Percentiles rank a stretch among this genome's conserved stretches.
These are phyloP conservation scores for Selaginella tamariscina DNA, from an alignment of 75 land plant genomes.

Conservation along the genomic window DNA sequence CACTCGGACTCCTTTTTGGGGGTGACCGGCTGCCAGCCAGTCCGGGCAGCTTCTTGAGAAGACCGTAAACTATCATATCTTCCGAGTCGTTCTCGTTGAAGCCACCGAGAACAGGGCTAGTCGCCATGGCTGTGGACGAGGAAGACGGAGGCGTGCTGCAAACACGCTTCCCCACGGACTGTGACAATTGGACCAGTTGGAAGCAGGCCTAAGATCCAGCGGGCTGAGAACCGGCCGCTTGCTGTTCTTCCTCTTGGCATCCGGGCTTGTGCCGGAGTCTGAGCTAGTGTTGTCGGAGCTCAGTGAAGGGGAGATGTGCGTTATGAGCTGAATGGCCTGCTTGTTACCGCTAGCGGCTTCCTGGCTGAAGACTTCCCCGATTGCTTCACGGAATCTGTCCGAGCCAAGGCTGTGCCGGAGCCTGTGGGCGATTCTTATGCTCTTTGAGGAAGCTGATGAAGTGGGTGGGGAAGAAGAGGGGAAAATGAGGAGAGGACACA, in stretches of 20 bases:
- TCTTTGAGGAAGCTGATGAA: background rate
- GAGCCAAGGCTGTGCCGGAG: background rate
- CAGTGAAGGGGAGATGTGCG: background rate
- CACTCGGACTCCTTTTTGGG: background rate
- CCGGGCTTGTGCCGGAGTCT: background rate
- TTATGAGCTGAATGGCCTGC: background rate
- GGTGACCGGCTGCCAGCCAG: slow-evolving; percentile 19
- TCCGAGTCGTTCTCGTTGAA: slow-evolving; percentile 43
- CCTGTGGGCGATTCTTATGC: background rate
- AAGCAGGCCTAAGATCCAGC: background rate
- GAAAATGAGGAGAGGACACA: background rate
- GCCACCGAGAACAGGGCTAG: background rate
- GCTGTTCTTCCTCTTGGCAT: no score
- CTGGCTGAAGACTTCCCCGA: background rate
- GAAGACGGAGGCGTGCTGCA: background rate
- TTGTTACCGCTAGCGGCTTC: background rate
- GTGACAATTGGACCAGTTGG: background rate
- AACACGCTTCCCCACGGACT: background rate
- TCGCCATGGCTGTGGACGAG: background rate
- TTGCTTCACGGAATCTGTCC: background rate
- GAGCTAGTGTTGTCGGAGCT: background rate
- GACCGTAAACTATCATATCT: slow-evolving; percentile 35
- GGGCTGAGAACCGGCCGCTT: background rate
- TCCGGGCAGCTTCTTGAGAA: slow-evolving; percentile 23
- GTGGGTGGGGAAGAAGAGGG: background rate